Conservation (phyloP, 1,284 basidiomycete genomes). For the Ceratobasidium sp. region DNA sequence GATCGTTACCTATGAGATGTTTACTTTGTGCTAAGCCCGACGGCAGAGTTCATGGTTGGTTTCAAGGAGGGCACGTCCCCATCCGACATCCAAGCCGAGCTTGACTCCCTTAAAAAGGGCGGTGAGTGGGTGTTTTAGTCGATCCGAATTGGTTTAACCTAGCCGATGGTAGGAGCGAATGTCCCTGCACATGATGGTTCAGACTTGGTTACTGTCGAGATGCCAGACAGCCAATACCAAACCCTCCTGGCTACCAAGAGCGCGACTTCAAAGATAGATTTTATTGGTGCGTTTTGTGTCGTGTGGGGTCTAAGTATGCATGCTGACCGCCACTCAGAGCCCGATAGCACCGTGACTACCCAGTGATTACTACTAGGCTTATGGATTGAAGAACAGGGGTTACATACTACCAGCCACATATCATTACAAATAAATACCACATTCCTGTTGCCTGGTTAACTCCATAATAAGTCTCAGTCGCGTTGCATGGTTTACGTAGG, state of each 20-base stretch:
- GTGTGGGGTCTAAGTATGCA: too few relatives aligned
- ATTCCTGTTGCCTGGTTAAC: too few relatives aligned
- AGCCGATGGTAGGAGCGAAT: constrained; percentile 15
- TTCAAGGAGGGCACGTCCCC: constrained; percentile 30
- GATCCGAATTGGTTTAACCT: too few relatives aligned
- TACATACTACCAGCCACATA: too few relatives aligned
- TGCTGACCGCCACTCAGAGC: constrained; percentile 20
- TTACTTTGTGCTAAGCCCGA: not conserved
- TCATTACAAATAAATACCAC: too few relatives aligned
- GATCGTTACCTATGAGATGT: not conserved
- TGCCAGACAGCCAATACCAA: not conserved
- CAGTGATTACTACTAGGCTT: constrained; percentile 13
- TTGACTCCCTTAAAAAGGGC: too few relatives aligned
- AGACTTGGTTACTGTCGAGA: not conserved
- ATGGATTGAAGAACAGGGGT: too few relatives aligned
- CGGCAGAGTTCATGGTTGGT: constrained; percentile 26
- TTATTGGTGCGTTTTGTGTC: constrained; percentile 22
- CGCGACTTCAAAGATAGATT: constrained; percentile 23
- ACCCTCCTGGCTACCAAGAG: not conserved
- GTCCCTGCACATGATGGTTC: constrained; percentile 3
- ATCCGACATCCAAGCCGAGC: constrained; percentile 8
- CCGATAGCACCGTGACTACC: constrained; percentile 32
- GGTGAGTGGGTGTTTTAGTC: too few relatives aligned
- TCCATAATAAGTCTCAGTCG: too few relatives aligned
- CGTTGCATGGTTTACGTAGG: too few relatives aligned